phyloP scores from a whole-genome alignment of 208 protist species.

The Phytomonas francai region DNA sequence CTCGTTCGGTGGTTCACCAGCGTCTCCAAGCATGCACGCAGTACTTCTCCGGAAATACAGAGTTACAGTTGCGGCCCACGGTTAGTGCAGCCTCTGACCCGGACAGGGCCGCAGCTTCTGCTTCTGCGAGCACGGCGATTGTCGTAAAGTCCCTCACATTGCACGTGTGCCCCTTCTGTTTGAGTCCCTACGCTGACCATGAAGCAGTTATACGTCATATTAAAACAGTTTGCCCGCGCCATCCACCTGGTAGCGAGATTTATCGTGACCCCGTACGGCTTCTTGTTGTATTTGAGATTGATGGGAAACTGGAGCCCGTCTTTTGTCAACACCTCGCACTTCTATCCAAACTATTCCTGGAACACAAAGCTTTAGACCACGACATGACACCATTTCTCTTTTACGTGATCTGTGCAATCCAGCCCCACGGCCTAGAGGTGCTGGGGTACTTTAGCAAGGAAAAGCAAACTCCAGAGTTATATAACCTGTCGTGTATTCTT shows the following conservation, averaged over 20 bases:
- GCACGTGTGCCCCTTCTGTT: constrained; percentile 97
- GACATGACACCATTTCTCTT: constrained; percentile 99
- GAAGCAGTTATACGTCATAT: constrained; percentile 81
- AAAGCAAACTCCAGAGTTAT: constrained; percentile 94
- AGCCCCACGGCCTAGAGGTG: constrained; percentile 92
- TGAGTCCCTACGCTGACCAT: constrained; percentile 91
- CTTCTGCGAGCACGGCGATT: constrained; percentile 2
- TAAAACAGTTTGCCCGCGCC: constrained; percentile 65
- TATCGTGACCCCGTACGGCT: constrained; percentile 79
- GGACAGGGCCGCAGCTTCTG: background rate
- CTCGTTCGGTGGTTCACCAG: constrained; percentile 59
- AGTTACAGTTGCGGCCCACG: constrained; percentile 18
- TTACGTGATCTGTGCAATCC: constrained; percentile 95
- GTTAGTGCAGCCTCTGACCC: background rate
- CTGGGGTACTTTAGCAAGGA: constrained; percentile 99
- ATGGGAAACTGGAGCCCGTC: constrained; percentile 93
- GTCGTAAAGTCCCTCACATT: constrained; percentile 63
- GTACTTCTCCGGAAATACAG: constrained; percentile 34
- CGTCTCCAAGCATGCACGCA: constrained; percentile 40
- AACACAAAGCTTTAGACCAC: constrained; percentile 99
- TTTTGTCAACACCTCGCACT: constrained; percentile 99
- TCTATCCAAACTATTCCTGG: constrained; percentile 98
- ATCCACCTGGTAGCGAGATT: constrained; percentile 88
- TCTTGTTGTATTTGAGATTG: constrained; percentile 95
- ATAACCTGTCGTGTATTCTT: constrained; percentile 99